These are phyloP conservation scores for Xerocomus nothofagi DNA, from an alignment of 1,284 basidiomycete species.

Conservation along the genomic window DNA sequence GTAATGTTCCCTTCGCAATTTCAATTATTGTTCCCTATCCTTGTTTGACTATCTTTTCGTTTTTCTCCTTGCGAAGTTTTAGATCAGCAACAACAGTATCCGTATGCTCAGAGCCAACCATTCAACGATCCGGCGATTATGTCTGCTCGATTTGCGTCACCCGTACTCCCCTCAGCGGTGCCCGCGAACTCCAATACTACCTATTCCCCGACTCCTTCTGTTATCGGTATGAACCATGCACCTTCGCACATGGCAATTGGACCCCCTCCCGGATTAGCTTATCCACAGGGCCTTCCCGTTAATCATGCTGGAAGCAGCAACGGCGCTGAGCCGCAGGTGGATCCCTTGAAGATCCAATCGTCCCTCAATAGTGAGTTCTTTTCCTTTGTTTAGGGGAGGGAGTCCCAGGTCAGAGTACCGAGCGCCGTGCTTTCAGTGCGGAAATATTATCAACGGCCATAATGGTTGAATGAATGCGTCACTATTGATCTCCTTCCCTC, in stretches of 20 bases:
- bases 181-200: conserved; percentile 13
- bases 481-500: conserved; percentile 17
- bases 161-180: conserved; percentile 23
- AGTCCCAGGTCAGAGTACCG: conserved; percentile 71
- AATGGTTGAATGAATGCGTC: conserved; percentile 39
- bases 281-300: conserved; percentile 39
- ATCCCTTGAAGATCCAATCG: conserved; percentile 36
- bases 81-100: conserved; percentile 40
- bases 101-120: conserved; percentile 42
- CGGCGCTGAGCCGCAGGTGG: conserved; percentile 22
- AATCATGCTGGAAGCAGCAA: conserved; percentile 25
- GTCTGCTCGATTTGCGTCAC: conserved; percentile 64
- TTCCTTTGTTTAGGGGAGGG: conserved; percentile 63
- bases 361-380: conserved; percentile 64
- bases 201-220: conserved; percentile 10
- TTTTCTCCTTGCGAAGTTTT: conserved; percentile 24
- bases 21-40: conserved; percentile 8
- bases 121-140: conserved; percentile 82
- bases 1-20: conserved; percentile 23
- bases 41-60: conserved; percentile 18
- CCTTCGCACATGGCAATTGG: conserved; percentile 45
- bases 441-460: conserved; percentile 69
- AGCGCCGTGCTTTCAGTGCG: conserved; percentile 82
- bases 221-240: conserved; percentile 14
- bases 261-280: conserved; percentile 64